Evolutionary conservation across 1,139 yeast genomes (phyloP).

Genomic region (Scheffersomyces illinoinensis): DNA sequence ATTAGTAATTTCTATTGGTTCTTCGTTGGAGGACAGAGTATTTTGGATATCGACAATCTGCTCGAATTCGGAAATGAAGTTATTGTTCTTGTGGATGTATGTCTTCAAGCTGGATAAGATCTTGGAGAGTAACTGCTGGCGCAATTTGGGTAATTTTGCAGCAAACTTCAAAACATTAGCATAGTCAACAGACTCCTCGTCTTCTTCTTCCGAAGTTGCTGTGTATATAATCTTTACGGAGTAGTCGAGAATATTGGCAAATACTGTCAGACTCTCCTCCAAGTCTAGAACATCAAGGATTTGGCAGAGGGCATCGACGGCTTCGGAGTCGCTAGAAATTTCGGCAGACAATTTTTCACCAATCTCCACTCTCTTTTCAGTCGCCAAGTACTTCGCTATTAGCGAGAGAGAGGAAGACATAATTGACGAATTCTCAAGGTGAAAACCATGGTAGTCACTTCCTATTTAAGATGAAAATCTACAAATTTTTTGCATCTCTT

Average conservation of each 20-base stretch:
- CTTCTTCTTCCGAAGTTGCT: conserved; percentile 4
- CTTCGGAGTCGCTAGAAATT: conserved; percentile 16
- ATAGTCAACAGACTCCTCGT: conserved; percentile 6
- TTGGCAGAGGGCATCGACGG: conserved; percentile 34
- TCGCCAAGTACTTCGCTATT: conserved; percentile 30
- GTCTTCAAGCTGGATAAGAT: conserved; percentile 13
- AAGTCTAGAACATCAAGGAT: conserved; percentile 29
- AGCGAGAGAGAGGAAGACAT: conserved; percentile 22
- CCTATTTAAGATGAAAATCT: not conserved
- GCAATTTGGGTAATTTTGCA: conserved; percentile 20
- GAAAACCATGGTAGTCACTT: not conserved
- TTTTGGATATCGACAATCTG: not conserved
- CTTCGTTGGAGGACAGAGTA: not conserved
- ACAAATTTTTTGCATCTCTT: not conserved
- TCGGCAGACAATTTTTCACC: conserved; percentile 22
- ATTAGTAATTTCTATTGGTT: conserved; percentile 1
- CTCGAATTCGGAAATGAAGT: conserved; percentile 22
- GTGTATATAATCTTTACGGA: conserved; percentile 3
- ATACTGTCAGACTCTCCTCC: conserved; percentile 17
- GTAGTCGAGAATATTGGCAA: conserved; percentile 20
- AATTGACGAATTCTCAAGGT: not conserved
- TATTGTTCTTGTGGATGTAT: conserved; percentile 14
- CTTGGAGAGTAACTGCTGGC: conserved; percentile 14
- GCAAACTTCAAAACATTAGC: conserved; percentile 17
- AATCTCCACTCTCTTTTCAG: conserved; percentile 24